Percentiles rank a stretch among this genome's conserved stretches.
Evolutionary conservation across 345 rosid genomes (phyloP).

Genomic region (Salix koriyanagi): DNA sequence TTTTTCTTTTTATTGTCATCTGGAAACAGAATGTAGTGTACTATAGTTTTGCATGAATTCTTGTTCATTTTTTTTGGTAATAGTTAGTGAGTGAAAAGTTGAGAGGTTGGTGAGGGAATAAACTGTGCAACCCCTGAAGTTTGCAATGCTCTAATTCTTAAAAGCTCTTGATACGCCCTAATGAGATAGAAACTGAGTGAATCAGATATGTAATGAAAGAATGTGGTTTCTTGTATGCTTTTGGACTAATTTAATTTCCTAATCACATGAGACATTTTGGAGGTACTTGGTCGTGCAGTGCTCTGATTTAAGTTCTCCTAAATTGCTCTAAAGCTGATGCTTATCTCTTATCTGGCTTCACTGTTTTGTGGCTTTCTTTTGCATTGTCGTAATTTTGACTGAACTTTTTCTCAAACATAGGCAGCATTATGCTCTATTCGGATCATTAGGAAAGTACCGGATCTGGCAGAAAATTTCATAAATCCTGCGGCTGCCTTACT

Average conservation of each 20-base stretch:
- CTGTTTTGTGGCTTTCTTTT: neutral
- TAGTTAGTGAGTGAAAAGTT: neutral
- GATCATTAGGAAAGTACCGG: constrained; percentile 95
- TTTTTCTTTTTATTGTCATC: neutral
- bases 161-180: neutral
- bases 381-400: constrained; percentile 21
- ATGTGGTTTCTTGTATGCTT: neutral
- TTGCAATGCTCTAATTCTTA: neutral
- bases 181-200: neutral
- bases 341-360: constrained; percentile 3
- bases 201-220: neutral
- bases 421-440: constrained; percentile 96
- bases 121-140: neutral
- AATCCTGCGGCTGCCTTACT: constrained; percentile 82
- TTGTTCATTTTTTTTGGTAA: neutral
- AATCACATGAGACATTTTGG: neutral
- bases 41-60: neutral
- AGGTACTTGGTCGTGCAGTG: neutral
- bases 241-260: neutral
- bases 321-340: neutral
- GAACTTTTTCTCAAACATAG: constrained; percentile 39
- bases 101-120: neutral
- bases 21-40: neutral
- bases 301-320: neutral
- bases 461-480: constrained; percentile 93